These are phyloP conservation scores for Nannochloris sp. DNA, from an alignment of 139 green algal genomes.

Conservation along the genomic window DNA sequence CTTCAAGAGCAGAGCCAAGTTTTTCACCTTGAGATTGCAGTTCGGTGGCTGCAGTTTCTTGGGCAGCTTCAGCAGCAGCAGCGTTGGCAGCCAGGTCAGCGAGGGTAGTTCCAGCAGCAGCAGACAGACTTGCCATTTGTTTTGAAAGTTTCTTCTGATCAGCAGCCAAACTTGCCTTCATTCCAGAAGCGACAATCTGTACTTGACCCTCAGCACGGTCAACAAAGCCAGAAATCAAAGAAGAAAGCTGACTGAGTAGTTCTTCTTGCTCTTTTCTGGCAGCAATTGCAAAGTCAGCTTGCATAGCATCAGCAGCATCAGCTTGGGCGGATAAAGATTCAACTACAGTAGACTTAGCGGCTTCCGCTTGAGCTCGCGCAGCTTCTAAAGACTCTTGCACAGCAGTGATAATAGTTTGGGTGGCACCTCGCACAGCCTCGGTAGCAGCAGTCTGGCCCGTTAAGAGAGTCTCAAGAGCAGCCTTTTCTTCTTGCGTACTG, in stretches of 20 bases:
- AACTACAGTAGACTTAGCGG: background rate
- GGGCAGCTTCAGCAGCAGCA: background rate
- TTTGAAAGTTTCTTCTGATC: constrained; percentile 4
- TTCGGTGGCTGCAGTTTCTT: background rate
- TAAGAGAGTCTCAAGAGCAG: constrained; percentile 8
- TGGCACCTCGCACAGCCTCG: constrained; percentile 2
- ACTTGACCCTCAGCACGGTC: constrained; percentile 17
- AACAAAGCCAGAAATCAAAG: constrained; percentile 34
- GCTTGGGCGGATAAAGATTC: constrained; percentile 9
- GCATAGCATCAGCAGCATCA: background rate
- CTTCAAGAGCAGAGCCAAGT: constrained; percentile 3
- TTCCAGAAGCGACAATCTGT: background rate
- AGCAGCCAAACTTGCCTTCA: background rate
- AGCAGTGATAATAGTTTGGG: background rate
- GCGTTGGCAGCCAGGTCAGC: background rate
- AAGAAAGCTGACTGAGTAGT: constrained; percentile 31
- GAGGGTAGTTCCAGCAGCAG: background rate
- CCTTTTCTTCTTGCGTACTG: constrained; percentile 13
- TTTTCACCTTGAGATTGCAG: background rate
- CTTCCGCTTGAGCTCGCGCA: background rate
- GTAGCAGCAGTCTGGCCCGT: constrained; percentile 3
- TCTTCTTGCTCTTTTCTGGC: constrained; percentile 28
- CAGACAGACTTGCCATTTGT: background rate
- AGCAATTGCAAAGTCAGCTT: constrained; percentile 1
- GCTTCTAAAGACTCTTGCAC: constrained; percentile 9